Conservation (phyloP, 2,329 filamentous ascomycete species). For the Xylaria sp. region DNA sequence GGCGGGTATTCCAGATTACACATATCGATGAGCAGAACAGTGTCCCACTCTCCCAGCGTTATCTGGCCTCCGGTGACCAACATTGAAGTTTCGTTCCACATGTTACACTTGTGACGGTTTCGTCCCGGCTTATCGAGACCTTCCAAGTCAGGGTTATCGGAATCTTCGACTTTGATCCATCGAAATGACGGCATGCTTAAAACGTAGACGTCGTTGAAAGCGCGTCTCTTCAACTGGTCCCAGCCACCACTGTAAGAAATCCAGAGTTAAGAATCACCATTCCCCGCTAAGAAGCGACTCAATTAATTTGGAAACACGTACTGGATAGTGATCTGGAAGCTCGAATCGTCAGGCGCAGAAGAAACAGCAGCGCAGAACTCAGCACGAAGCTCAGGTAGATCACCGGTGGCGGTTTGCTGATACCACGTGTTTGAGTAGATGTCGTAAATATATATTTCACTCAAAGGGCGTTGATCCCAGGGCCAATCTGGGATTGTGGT, state of each 20-base stretch:
- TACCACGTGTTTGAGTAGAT: constrained; percentile 30
- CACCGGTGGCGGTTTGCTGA: constrained; percentile 24
- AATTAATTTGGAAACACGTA: too few species aligned
- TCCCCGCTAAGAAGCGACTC: not conserved
- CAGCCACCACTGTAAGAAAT: constrained; percentile 9
- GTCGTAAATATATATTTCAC: constrained; percentile 27
- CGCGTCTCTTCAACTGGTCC: constrained; percentile 5
- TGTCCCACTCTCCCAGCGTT: not conserved
- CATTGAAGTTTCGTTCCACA: constrained; percentile 29
- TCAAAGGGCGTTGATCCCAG: constrained; percentile 27
- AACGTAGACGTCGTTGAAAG: constrained; percentile 31
- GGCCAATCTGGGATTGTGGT: not conserved
- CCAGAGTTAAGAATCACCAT: not conserved
- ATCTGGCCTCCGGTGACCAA: constrained; percentile 25
- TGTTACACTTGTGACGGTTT: constrained; percentile 23
- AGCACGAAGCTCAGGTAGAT: constrained; percentile 21
- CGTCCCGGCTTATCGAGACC: constrained; percentile 14
- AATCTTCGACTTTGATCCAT: constrained; percentile 27
- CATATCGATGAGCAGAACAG: not conserved
- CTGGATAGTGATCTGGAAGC: constrained; percentile 33
- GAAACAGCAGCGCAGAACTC: constrained; percentile 33
- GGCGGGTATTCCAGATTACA: constrained; percentile 29
- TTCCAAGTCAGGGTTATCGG: constrained; percentile 24
- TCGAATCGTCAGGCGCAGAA: constrained; percentile 30
- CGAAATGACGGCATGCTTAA: constrained; percentile 29